These are phyloP conservation scores for Mimosa pudica DNA, from an alignment of 306 rosid species.

Conservation along the genomic window DNA sequence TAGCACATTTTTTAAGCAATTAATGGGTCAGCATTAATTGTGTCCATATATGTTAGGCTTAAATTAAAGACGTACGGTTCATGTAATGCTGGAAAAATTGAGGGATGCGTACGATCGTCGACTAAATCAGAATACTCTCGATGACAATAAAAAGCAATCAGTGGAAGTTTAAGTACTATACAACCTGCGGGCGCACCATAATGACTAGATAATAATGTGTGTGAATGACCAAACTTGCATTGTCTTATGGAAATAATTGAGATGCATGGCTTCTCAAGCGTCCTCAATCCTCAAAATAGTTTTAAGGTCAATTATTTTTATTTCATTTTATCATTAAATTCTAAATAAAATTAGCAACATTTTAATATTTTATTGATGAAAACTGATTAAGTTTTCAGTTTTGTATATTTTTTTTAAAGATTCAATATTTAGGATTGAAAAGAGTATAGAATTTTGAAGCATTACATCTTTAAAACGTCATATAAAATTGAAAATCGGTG, in stretches of 20 bases:
- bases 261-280: too few relatives aligned
- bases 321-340: too few relatives aligned
- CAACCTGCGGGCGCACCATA: neutral
- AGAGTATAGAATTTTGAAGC: too few relatives aligned
- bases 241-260: neutral
- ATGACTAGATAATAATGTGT: neutral
- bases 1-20: neutral
- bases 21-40: neutral
- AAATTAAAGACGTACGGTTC: slow-evolving; percentile 1
- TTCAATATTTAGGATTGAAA: too few relatives aligned
- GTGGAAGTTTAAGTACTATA: neutral
- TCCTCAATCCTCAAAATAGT: too few relatives aligned
- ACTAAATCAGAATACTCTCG: neutral
- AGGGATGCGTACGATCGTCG: neutral
- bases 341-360: too few relatives aligned
- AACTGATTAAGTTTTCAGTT: too few relatives aligned
- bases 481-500: too few relatives aligned
- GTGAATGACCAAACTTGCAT: neutral
- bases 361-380: too few relatives aligned
- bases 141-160: neutral
- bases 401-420: too few relatives aligned
- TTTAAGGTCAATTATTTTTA: too few relatives aligned
- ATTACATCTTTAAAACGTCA: too few relatives aligned
- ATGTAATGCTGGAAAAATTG: neutral
- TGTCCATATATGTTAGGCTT: neutral